Conservation (phyloP, 2,329 filamentous ascomycete species). For the Talaromyces rugulosus region DNA sequence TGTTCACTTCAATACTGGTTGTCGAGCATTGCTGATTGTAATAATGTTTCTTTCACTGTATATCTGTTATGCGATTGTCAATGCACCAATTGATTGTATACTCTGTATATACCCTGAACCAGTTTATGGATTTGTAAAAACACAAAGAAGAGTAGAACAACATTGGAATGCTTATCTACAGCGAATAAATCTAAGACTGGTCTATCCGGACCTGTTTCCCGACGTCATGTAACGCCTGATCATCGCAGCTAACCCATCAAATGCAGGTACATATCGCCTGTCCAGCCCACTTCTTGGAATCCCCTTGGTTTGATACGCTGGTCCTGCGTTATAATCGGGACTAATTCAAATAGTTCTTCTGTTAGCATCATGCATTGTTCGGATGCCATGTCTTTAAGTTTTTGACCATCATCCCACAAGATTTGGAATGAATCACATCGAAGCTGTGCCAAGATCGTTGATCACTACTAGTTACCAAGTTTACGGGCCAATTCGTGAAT, state of each 20-base stretch:
- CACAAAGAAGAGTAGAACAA: background rate
- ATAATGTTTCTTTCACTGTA: background rate
- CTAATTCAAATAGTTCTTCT: background rate
- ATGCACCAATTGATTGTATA: background rate
- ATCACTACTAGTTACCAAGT: background rate
- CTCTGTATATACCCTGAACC: background rate
- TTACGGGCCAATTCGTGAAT: background rate
- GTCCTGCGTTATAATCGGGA: background rate
- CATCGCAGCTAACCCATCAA: background rate
- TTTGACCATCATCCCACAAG: background rate
- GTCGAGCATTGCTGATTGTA: background rate
- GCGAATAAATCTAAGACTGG: background rate
- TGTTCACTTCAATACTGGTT: background rate
- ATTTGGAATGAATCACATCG: background rate
- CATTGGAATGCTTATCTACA: background rate
- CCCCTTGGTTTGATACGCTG: background rate
- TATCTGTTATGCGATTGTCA: background rate
- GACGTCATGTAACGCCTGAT: background rate
- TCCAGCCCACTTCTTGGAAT: background rate
- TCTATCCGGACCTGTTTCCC: background rate
- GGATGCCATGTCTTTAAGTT: background rate
- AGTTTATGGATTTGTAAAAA: background rate
- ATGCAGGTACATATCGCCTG: background rate
- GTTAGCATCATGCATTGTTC: background rate
- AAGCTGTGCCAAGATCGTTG: background rate